Conservation (phyloP, 116 monocot genomes). For the Posidonia oceanica region DNA sequence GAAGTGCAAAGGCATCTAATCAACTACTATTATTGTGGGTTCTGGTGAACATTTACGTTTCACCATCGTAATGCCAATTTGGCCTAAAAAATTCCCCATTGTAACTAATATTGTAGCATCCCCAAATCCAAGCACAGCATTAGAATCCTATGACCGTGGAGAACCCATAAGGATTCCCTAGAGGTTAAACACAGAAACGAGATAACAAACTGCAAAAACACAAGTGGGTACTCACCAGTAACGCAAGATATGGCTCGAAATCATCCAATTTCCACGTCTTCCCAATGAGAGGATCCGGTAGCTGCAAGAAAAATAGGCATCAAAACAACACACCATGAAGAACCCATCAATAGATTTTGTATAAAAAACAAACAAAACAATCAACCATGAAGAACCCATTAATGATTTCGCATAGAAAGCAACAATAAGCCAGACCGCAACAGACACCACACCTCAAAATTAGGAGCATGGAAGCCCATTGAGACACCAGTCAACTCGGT, state of each 20-base stretch:
- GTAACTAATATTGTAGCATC: too few relatives aligned
- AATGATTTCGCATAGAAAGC: background rate
- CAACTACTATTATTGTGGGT: too few relatives aligned
- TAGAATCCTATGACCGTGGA: too few relatives aligned
- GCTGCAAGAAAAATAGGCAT: constrained; percentile 27
- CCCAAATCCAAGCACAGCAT: too few relatives aligned
- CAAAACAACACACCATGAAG: background rate
- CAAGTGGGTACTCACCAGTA: constrained; percentile 37
- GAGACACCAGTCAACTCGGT: constrained; percentile 47
- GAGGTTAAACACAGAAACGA: too few relatives aligned
- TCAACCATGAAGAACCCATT: background rate
- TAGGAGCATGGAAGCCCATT: constrained; percentile 62
- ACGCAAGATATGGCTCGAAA: constrained; percentile 68
- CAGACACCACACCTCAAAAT: constrained; percentile 52
- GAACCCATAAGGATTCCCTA: too few relatives aligned
- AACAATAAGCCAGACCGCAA: background rate
- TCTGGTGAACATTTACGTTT: too few relatives aligned
- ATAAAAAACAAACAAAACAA: background rate
- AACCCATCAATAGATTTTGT: background rate
- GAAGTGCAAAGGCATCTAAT: too few relatives aligned
- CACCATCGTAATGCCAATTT: too few relatives aligned
- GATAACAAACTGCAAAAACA: too few relatives aligned
- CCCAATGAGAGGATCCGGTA: constrained; percentile 84
- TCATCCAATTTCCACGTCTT: constrained; percentile 81
- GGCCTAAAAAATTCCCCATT: too few relatives aligned